phyloP scores from a whole-genome alignment of 2,329 filamentous ascomycete species.

The Cladosporium sp. region DNA sequence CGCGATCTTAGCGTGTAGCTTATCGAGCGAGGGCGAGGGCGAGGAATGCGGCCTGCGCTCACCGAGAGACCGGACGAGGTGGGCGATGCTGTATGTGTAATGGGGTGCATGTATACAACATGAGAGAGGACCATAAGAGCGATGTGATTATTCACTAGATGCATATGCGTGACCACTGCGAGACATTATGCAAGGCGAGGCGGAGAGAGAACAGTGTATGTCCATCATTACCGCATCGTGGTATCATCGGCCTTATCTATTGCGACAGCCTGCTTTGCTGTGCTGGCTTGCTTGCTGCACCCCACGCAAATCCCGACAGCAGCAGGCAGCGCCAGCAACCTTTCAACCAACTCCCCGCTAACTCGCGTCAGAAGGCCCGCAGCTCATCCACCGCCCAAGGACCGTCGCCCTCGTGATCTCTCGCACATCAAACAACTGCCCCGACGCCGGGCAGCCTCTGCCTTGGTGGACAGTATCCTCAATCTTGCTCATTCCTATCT shows the following conservation, averaged over 20 bases:
- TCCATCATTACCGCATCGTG: background rate
- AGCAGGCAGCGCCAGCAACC: too few species aligned
- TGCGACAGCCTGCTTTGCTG: background rate
- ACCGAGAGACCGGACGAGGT: conserved; percentile 2
- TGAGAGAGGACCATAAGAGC: background rate
- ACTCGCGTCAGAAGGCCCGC: conserved; percentile 14
- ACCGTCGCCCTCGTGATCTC: conserved; percentile 8
- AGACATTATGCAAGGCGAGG: background rate
- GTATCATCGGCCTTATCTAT: conserved; percentile 15
- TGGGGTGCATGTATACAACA: background rate
- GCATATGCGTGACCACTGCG: background rate
- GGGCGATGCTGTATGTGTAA: background rate
- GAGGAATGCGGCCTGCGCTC: conserved; percentile 9
- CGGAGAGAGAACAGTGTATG: background rate
- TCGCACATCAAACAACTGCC: background rate
- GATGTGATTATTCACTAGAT: background rate
- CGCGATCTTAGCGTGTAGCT: conserved; percentile 15
- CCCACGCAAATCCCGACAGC: too few species aligned
- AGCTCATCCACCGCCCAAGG: background rate
- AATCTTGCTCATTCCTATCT: background rate
- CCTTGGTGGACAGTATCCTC: background rate
- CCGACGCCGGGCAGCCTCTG: background rate
- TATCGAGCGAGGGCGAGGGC: conserved; percentile 2
- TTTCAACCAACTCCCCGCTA: conserved; percentile 1
- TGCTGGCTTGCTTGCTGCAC: background rate